Conservation (phyloP, 352 stramenopile genomes). For the Globisporangium echinulatum region DNA sequence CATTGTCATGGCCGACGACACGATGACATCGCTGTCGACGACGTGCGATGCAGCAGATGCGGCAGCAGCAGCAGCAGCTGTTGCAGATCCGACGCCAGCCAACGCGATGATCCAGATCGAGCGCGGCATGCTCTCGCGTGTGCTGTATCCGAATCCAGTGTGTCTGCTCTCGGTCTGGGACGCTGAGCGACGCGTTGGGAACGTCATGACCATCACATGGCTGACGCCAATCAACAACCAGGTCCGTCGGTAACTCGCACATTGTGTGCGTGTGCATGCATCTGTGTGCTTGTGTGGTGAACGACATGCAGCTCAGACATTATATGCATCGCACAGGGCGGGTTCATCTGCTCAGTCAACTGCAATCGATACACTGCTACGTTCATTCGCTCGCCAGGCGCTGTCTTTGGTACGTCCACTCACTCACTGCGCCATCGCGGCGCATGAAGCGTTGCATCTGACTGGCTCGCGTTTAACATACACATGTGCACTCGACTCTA, state of each 20-base stretch:
- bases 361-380: conserved; percentile 50
- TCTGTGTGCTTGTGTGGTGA: background rate
- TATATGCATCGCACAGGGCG: conserved; percentile 26
- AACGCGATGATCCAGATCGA: conserved; percentile 29
- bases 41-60: background rate
- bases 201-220: conserved; percentile 86
- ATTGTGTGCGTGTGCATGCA: background rate
- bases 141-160: conserved; percentile 81
- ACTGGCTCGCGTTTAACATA: background rate
- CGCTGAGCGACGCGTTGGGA: conserved; percentile 18
- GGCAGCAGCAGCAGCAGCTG: background rate
- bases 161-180: conserved; percentile 52
- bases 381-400: conserved; percentile 42
- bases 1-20: too few species aligned
- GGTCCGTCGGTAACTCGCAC: conserved; percentile 14
- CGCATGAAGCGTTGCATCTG: background rate
- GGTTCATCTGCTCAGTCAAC: conserved; percentile 83
- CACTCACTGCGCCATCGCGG: background rate
- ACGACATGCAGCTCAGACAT: too few species aligned
- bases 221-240: conserved; percentile 86
- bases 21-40: too few species aligned
- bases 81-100: background rate
- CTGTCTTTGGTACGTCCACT: conserved; percentile 46
- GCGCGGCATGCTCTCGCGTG: conserved; percentile 61
- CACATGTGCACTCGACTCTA: background rate